These are phyloP conservation scores for Euclidium syriacum DNA, from an alignment of 345 rosid species.

Conservation along the genomic window DNA sequence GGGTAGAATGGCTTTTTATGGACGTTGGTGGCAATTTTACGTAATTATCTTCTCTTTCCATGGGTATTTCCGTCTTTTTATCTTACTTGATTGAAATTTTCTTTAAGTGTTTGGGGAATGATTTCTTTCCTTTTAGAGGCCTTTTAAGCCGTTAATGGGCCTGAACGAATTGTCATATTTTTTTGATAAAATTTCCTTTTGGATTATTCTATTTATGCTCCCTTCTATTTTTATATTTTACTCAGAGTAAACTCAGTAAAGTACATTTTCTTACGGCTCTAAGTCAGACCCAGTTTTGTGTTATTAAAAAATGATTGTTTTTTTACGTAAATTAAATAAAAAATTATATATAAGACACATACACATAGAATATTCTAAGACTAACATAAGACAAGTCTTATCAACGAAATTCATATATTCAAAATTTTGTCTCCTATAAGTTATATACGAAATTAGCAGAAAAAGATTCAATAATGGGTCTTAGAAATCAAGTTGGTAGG, in stretches of 20 bases:
- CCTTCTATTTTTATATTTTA: background rate
- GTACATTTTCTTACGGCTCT: background rate
- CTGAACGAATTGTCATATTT: background rate
- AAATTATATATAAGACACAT: too few species aligned
- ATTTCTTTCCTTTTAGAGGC: constrained; percentile 4
- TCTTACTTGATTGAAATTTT: background rate
- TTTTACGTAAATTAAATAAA: background rate
- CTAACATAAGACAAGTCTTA: too few species aligned
- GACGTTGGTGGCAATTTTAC: constrained; percentile 36
- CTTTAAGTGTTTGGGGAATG: background rate
- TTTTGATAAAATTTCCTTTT: background rate
- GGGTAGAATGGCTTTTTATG: constrained; percentile 51
- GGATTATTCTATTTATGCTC: background rate
- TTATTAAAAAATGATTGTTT: background rate
- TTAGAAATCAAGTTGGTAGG: background rate
- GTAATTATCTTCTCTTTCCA: constrained; percentile 31
- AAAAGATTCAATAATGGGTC: background rate
- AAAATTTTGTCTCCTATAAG: too few species aligned
- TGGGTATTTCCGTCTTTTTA: background rate
- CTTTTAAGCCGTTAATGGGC: constrained; percentile 17
- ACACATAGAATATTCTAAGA: too few species aligned
- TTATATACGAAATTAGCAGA: background rate
- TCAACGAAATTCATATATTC: too few species aligned
- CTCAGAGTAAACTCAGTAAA: background rate
- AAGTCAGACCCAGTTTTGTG: background rate